Evolutionary conservation across 495 filamentous ascomycete genomes (phyloP).

Genomic region (Talaromyces liani): DNA sequence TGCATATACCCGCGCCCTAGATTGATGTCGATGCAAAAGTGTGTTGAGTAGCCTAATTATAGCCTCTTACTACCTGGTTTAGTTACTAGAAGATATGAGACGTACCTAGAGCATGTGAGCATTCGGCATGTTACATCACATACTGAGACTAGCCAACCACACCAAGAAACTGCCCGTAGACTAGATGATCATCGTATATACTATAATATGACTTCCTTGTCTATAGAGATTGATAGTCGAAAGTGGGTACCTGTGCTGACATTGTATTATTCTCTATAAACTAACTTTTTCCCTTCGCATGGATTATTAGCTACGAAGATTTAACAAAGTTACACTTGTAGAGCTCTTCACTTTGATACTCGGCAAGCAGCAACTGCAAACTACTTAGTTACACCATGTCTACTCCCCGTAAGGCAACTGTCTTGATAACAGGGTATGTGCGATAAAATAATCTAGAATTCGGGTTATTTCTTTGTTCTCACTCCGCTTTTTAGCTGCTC

Average conservation of each 20-base stretch:
- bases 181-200: not conserved
- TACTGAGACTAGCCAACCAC: not conserved
- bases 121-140: not conserved
- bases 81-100: not conserved
- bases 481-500: not conserved
- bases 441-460: not conserved
- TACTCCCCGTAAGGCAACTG: not conserved
- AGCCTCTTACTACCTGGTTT: not conserved
- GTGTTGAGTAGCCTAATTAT: no score
- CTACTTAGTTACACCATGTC: not conserved
- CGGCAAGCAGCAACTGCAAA: no score
- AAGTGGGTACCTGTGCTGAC: not conserved
- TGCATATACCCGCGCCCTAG: no score
- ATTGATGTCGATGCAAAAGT: no score
- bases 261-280: not conserved
- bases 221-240: not conserved
- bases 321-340: not conserved
- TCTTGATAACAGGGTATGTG: not conserved
- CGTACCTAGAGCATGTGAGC: not conserved
- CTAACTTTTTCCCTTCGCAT: not conserved
- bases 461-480: not conserved
- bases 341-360: no score
- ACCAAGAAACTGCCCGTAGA: not conserved
- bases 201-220: not conserved
- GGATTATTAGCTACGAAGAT: not conserved